Conservation (phyloP, 805 yeast species). For the Yamadazyma scolyti region DNA sequence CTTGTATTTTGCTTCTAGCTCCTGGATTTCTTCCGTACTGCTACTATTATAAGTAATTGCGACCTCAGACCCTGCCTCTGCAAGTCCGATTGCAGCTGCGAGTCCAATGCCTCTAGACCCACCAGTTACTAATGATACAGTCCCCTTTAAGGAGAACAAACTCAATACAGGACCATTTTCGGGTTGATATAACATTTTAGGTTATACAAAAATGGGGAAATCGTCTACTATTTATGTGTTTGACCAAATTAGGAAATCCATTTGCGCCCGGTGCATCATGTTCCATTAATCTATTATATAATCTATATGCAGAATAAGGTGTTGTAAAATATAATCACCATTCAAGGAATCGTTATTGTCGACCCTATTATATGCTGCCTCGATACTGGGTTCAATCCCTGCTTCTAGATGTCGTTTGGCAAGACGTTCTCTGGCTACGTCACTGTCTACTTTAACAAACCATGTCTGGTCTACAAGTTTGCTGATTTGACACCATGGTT, state of each 20-base stretch:
- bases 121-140: conserved; percentile 40
- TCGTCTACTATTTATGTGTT: no score
- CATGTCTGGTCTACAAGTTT: conserved; percentile 40
- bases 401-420: conserved; percentile 61
- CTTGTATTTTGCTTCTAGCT: conserved; percentile 7
- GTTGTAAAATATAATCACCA: conserved; percentile 40
- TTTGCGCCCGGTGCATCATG: no score
- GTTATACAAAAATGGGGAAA: no score
- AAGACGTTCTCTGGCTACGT: conserved; percentile 51
- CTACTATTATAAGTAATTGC: conserved; percentile 28
- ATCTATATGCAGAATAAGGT: conserved; percentile 8
- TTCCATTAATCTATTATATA: no score
- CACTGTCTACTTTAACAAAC: conserved; percentile 47
- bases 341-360: conserved; percentile 61
- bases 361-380: conserved; percentile 51
- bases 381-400: conserved; percentile 45
- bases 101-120: conserved; percentile 46
- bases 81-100: conserved; percentile 41
- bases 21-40: conserved; percentile 8
- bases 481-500: conserved; percentile 56
- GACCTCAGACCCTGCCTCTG: conserved; percentile 39
- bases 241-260: no score
- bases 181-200: conserved; percentile 13
- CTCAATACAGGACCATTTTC: conserved; percentile 22
- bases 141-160: conserved; percentile 36